Evolutionary conservation across 768 basidiomycete genomes (phyloP).

Genomic region (Baorangia bicolor): DNA sequence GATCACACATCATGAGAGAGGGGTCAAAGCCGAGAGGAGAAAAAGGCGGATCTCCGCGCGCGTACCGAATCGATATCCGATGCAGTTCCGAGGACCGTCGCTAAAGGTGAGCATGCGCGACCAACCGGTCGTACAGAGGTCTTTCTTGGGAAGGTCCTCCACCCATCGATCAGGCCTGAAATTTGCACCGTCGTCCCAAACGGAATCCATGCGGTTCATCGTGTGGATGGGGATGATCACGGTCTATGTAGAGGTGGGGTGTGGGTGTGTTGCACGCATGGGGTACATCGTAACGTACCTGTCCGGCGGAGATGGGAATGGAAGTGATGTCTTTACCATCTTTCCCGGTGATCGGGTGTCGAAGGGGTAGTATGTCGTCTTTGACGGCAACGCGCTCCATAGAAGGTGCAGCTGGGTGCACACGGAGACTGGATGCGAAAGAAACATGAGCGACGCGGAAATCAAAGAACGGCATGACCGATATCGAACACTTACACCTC

Average conservation of each 20-base stretch:
- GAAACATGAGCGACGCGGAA: not conserved
- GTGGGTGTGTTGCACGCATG: not conserved
- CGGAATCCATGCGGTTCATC: conserved; percentile 1
- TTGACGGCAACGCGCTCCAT: conserved; percentile 4
- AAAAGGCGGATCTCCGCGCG: too few relatives aligned
- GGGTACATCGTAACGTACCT: not conserved
- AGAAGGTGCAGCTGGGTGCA: not conserved
- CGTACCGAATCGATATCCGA: conserved; percentile 5
- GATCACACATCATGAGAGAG: not conserved
- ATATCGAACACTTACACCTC: not conserved
- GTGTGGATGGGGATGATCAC: conserved; percentile 1
- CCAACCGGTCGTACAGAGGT: conserved; percentile 4
- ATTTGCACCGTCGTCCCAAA: not conserved
- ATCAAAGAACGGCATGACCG: not conserved
- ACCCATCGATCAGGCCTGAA: conserved; percentile 3
- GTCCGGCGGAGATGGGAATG: conserved; percentile 1
- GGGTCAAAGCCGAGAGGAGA: not conserved
- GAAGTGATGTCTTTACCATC: conserved; percentile 4
- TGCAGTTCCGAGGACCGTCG: conserved; percentile 7
- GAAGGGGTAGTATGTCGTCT: conserved; percentile 2
- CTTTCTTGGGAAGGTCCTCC: not conserved
- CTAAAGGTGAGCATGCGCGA: conserved; percentile 5
- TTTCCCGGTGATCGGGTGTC: not conserved
- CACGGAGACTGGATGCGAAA: not conserved
- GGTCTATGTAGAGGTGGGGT: not conserved